Evolutionary conservation across 2,329 filamentous ascomycete genomes (phyloP), one percentile per base, ranked within the genome.

Genomic region (Alternaria angustiovoidea): DNA sequence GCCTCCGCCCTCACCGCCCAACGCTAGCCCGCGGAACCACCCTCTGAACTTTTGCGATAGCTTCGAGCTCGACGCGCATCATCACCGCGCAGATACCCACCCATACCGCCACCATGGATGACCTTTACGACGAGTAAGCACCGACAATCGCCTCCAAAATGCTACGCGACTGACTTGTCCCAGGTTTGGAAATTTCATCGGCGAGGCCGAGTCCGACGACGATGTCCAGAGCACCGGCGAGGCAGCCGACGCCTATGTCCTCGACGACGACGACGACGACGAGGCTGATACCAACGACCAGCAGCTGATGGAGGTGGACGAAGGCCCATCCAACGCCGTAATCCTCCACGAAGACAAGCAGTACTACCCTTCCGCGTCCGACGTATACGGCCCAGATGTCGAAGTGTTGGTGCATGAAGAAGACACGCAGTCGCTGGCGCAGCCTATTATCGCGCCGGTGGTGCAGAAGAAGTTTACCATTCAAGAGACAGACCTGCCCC

Each of bases 261-360:
- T 89, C 70, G 84, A 92, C 71, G 87, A 85, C 62, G 77, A 87
- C 54, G 76, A 76, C 20, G 20, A 22, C 22, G 36, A 39, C 4
- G 78, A 79, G 46, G 75, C 67, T 28, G 63, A 65, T 24, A 83
- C 81, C 41, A 85, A 89, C 38, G 90, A 91, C 46, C 90, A 96
- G 77, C 91, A 97, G 81, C 82, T 95, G 71, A 98, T 99, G 94
- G 92, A 98, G 73, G 82, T 98, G 43, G 94, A 98, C 76, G 90
- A 94, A 49, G 93, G 91, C 14, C 92, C 94, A 4, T 97, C 94
- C 5, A 99, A 98, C 79, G 94, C 95, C 52, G 93, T 99, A n/a
- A 87, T 99, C 59, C 87, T 99, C 46, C 95, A 99, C 81, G 95
- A 99, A 84, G 95, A 99, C 82, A 99, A 99, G 80, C 95, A 98